Base-by-base conservation (phyloP, 1,284 basidiomycete genomes). In the Volvariella volvacea region DNA sequence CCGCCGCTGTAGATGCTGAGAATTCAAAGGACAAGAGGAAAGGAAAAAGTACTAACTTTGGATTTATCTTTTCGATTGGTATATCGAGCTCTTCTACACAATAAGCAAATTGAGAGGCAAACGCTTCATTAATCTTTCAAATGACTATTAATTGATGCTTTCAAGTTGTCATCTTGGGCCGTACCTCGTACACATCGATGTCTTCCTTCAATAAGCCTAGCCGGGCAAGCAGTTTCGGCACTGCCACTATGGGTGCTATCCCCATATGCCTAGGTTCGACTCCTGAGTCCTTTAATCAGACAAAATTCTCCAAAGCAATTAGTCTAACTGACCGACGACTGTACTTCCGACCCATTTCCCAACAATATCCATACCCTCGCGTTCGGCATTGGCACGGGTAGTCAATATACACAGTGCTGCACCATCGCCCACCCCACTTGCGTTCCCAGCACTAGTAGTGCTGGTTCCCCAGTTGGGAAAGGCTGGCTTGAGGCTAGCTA, bases 391-490 rank as follows among this genome's bases (percentile, higher is more conserved):
- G 47, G 78, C 80, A 44, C 95, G 78, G 34, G 91, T 86, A 6
- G 90, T 92, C 51, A 99, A 70, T 41, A 99, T 76, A 48, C 91
- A 89, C 15, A 95, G 68, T 6, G 92, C 95, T 22, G 93, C 95
- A 44, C 95, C 95, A 62, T 99, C 95, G 8, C 92, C 92, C 22
- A 98, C 79, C 46, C 94, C 93, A 51, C 91, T 94, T 0, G 94
- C 91, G 62, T 97, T 97, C 16, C 88, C 88, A 39, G 92, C 81
- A 55, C 92, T 94, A 0, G 88, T 91, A 2, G 79, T 73, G 3
- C 72, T 65, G 25, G 78, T 69, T 12, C 85, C 87, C 85, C 89
- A 92, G 44, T 89, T 70, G 6, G 84, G 80, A 58, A 91, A 91
- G 2, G 74, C 86, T 3, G 88, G 73, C 52, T 84, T 87, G 42